phyloP scores from a whole-genome alignment of 2,329 filamentous ascomycete genomes.

The Calonectria fujianensis region DNA sequence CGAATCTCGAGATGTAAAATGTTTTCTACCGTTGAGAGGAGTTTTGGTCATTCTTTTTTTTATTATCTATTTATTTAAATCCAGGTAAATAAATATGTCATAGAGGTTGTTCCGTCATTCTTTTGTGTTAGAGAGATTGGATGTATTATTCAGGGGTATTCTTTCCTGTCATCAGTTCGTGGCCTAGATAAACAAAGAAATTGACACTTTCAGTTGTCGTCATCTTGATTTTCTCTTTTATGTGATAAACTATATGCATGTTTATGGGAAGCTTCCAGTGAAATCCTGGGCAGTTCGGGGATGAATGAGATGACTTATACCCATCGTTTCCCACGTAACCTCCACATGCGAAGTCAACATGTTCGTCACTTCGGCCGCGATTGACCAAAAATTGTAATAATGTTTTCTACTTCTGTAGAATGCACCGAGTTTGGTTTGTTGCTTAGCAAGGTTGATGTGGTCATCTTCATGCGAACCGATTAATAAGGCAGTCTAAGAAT shows the following conservation, averaged over 20 bases:
- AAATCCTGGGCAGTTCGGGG: not conserved
- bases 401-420: not conserved
- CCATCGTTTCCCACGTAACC: not conserved
- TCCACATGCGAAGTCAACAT: not conserved
- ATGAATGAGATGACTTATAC: not conserved
- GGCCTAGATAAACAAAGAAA: slow-evolving; percentile 13
- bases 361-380: not conserved
- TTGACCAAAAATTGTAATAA: not conserved
- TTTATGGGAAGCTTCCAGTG: not conserved
- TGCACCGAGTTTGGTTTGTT: not conserved
- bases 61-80: not conserved
- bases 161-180: not conserved
- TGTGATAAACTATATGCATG: no score
- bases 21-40: slow-evolving; percentile 9
- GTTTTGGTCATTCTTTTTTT: not conserved
- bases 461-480: not conserved
- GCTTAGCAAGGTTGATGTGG: not conserved
- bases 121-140: slow-evolving; percentile 13
- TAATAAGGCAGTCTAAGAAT: not conserved
- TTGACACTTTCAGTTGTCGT: slow-evolving; percentile 4
- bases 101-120: slow-evolving; percentile 21
- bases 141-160: not conserved
- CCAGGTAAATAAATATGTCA: slow-evolving; percentile 2
- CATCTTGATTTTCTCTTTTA: not conserved
- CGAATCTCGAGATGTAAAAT: not conserved